phyloP scores from a whole-genome alignment of 1,284 basidiomycete genomes.

The Microbotryum scabiosae region DNA sequence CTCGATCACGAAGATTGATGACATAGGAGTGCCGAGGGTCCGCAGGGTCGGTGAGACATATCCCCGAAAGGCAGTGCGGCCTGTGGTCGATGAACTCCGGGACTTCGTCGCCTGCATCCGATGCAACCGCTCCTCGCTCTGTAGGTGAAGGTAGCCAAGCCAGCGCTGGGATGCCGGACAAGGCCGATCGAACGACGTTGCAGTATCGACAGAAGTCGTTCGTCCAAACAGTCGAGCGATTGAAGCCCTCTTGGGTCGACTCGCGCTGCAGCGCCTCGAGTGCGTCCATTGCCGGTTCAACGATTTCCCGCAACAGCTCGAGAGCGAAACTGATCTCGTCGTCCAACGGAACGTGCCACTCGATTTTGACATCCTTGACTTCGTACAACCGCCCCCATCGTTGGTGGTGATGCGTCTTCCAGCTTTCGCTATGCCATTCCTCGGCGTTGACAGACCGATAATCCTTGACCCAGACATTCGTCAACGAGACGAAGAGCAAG shows the following conservation, averaged over 20 bases:
- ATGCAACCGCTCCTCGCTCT: slow-evolving; percentile 50
- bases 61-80: slow-evolving; percentile 50
- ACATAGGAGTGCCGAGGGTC: slow-evolving; percentile 68
- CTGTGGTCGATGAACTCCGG: slow-evolving; percentile 39
- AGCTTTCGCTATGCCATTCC: slow-evolving; percentile 67
- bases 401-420: slow-evolving; percentile 47
- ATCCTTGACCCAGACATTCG: slow-evolving; percentile 70
- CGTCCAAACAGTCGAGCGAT: slow-evolving; percentile 57
- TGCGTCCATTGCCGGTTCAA: slow-evolving; percentile 56
- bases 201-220: slow-evolving; percentile 82
- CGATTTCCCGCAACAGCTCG: slow-evolving; percentile 64
- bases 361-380: slow-evolving; percentile 66
- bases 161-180: slow-evolving; percentile 60
- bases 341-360: slow-evolving; percentile 75
- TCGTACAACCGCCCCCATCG: slow-evolving; percentile 54
- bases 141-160: slow-evolving; percentile 51
- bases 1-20: slow-evolving; percentile 53
- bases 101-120: slow-evolving; percentile 48
- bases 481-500: slow-evolving; percentile 66
- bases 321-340: slow-evolving; percentile 75
- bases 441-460: slow-evolving; percentile 72
- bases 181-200: slow-evolving; percentile 52
- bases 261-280: slow-evolving; percentile 52
- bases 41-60: slow-evolving; percentile 62
- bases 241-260: slow-evolving; percentile 10